Evolutionary conservation across 2,329 filamentous ascomycete genomes (phyloP), one percentile per base, ranked within the genome.

Genomic region (Fusarium nanum): DNA sequence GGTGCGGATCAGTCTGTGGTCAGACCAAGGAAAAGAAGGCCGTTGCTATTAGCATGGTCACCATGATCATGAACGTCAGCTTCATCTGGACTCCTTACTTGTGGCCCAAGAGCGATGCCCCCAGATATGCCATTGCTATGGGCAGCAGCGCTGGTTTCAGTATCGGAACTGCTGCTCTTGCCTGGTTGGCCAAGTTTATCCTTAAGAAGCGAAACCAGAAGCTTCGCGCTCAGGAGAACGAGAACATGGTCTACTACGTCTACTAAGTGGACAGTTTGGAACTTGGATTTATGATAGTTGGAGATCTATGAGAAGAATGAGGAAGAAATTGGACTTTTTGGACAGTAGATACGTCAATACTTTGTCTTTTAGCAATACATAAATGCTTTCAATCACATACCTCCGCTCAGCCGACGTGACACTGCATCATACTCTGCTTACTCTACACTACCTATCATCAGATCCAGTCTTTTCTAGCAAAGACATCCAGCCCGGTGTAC

Each of bases 11-110:
- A 1, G 80, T 80, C 1, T 79, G 82, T 22, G 83, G 82, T 1
- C 83, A 85, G 72, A 84, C 82, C 1, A 81, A 83, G 25, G 83
- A 85, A 73, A 84, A 85, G 76, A 84, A 83, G 70, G 83, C 83
- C 0, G 80, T 81, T 3, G 78, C 82, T 1, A 78, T 85, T 20
- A 81, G 81, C 18, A 75, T 75, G 73, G 73, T 73, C 3, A 75
- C 72, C 1, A 75, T 71, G 65, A 64, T 75, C 8, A 74, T 74
- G 67, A 75, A 75, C 60, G 50, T 74, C 10, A 72, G 70, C 61
- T 73, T 72, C n/a, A 74, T 75, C 55, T 75, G 72, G 70, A 75
- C 73, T 16, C 73, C 73, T 5, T 75, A 75, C 42, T 49, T 75
- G 6, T 75, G 73, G 73, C 72, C 68, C 1, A n/a, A 44, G 13